Conservation (phyloP, 2,329 filamentous ascomycete species). For the Trichophyton benhamiae region DNA sequence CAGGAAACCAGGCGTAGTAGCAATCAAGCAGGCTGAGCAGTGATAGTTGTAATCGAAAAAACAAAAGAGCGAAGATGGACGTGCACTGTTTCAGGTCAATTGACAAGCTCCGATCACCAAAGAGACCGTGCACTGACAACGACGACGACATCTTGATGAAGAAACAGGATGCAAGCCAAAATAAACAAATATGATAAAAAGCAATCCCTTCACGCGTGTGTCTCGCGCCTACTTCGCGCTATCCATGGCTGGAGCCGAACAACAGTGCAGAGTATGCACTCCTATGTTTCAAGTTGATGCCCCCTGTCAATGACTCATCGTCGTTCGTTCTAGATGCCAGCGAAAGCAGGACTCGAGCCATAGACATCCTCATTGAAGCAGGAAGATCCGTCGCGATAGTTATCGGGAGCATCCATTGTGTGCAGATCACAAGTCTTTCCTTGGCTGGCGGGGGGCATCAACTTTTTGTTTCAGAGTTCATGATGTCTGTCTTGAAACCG, state of each 20-base stretch:
- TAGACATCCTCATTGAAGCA: background rate
- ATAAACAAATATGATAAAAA: background rate
- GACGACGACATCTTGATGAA: background rate
- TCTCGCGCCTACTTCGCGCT: constrained; percentile 3
- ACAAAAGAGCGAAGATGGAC: background rate
- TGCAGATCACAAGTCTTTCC: background rate
- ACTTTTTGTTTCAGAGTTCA: background rate
- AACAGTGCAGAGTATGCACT: background rate
- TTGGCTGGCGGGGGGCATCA: background rate
- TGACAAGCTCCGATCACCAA: background rate
- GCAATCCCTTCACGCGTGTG: background rate
- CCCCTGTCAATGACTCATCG: background rate
- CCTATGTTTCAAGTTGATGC: background rate
- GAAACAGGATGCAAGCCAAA: background rate
- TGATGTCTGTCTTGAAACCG: background rate
- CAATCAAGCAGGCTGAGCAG: no score
- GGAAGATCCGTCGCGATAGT: background rate
- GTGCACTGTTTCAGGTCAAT: background rate
- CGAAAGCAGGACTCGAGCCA: background rate
- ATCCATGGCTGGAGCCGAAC: background rate
- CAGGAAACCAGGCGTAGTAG: background rate
- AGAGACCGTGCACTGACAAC: background rate
- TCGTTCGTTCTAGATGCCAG: background rate
- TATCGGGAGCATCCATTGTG: background rate
- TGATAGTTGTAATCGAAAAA: background rate